Evolutionary conservation across 345 rosid genomes (phyloP), one percentile per base, ranked within the genome.

Genomic region (Arabis alpina): DNA sequence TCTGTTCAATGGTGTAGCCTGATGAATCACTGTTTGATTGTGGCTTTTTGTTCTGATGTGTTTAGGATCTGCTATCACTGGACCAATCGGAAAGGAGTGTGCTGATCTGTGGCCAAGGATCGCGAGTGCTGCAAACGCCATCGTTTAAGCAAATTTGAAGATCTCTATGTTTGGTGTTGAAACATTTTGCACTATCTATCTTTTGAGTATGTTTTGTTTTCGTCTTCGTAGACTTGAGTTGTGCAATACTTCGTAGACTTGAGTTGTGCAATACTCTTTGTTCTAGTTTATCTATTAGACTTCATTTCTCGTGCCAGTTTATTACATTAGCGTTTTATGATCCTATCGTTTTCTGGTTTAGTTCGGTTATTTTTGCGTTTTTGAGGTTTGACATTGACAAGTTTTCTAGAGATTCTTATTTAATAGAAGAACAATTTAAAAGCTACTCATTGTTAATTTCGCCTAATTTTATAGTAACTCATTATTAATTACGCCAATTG

Each of bases 71-170:
- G 94, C 94, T 3, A 86, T 88, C 28, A 88, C 94, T 10, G 94
- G 94, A 51, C 94, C 94, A 3, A 88, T 88, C 15, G 94, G 94
- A 43, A 88, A 88, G 78, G 94, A 88, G 78, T 88, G 94, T 34
- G 94, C 94, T 55, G 94, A 88, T 50, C 75, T 88, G 5, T 88
- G 94, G 94, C 94, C 94, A 34, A 73, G 81, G 40, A 77, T 77
- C 15, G 81, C 81, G 1, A 77, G 81, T 77, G 81, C 81, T 48
- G 81, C 81, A 0, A 77, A 77, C 70, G 77, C 81, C n/a, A 77
- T 77, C 37, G 77, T 77, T 62, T 77, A 56, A 73, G 54, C 42
- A 5, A 25, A 40, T 6, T 13, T 39, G 3, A 19, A 2, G 41
- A 2, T 24, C 37, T 65, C 24, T 65, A 13, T 42, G 12, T 45